Base-by-base conservation (phyloP, 2,329 filamentous ascomycete genomes). In the Diplodia seriata region DNA sequence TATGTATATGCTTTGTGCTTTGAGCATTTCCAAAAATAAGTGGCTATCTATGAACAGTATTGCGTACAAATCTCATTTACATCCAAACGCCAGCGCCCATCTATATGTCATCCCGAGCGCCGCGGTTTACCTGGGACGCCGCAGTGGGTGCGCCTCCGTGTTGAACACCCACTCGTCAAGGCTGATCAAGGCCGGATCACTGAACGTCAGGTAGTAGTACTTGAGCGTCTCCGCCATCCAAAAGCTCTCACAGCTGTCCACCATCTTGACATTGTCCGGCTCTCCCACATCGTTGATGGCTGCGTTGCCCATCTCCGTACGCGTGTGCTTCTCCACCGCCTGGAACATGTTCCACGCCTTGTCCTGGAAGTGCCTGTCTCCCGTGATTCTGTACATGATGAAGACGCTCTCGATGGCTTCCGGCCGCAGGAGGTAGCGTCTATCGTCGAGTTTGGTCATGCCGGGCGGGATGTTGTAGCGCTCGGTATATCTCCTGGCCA, bases 171-270 rank as follows among this genome's bases (percentile, higher is more conserved):
- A 92, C 9, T 91, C 85, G 76, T 93, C 90, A 73, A 92, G 76
- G 73, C 84, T 90, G 50, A 91, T 81, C 36, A 88, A 72, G n/a
- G 85, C 83, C 0, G 90, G 89, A 67, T 89, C 85, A 26, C 88
- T 88, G 76, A 91, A 97, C 61, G 97, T 84, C 68, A 97, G 78
- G 77, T 93, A 97, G 72, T 95, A 97, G 76, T 97, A 97, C 83
- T 97, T 97, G 73, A 97, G 82, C 50, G 93, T 97, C 84, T 97
- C 93, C 3, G 91, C 91, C 69, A 93, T 83, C 92, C 93, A 97
- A 79, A 96, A 97, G 74, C 91, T 94, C 81, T 97, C 77, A 54
- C 76, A 78, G 56, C 73, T 69, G 43, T 79, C 76, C 49, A 68
- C 59, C 67, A 53, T 53, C 20, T 54, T 53, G 29, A 59, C 51